phyloP scores from a whole-genome alignment of 192 early-diverging fungal genomes.

The Backusella liffmaniae region DNA sequence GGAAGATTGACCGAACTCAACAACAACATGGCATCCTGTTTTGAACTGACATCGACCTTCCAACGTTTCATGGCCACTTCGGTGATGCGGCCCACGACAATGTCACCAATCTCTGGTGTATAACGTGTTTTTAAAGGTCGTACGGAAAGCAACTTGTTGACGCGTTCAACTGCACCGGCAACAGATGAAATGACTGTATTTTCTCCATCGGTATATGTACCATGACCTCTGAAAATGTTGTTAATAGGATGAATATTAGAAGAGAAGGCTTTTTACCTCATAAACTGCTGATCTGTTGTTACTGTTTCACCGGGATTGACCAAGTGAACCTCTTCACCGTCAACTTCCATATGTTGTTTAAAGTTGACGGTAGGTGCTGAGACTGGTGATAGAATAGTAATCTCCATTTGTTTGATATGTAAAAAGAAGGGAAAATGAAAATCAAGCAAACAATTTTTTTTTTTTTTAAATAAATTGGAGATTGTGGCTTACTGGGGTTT shows the following conservation, averaged over 20 bases:
- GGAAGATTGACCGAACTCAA: constrained; percentile 93
- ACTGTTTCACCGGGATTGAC: constrained; percentile 81
- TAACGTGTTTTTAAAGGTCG: constrained; percentile 86
- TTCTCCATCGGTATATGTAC: constrained; percentile 76
- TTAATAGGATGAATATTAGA: no score
- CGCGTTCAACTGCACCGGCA: constrained; percentile 88
- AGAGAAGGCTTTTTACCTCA: constrained; percentile 43
- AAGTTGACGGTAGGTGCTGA: background rate
- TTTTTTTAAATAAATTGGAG: no score
- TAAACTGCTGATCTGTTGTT: constrained; percentile 70
- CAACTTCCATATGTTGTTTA: constrained; percentile 40
- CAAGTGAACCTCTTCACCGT: constrained; percentile 41
- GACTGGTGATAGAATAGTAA: constrained; percentile 23
- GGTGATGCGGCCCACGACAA: constrained; percentile 92
- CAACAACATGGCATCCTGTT: constrained; percentile 83
- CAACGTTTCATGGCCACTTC: constrained; percentile 90
- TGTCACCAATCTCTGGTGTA: constrained; percentile 93
- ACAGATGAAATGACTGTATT: constrained; percentile 76
- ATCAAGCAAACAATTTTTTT: no score
- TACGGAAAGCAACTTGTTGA: constrained; percentile 96
- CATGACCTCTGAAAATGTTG: constrained; percentile 64
- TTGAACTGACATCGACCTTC: constrained; percentile 89
- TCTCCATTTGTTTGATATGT: constrained; percentile 10
- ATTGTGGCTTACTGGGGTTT: no score
- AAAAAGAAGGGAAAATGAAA: no score